Base-by-base conservation (phyloP, 164 flowering plant species). In the Vitis riparia region DNA sequence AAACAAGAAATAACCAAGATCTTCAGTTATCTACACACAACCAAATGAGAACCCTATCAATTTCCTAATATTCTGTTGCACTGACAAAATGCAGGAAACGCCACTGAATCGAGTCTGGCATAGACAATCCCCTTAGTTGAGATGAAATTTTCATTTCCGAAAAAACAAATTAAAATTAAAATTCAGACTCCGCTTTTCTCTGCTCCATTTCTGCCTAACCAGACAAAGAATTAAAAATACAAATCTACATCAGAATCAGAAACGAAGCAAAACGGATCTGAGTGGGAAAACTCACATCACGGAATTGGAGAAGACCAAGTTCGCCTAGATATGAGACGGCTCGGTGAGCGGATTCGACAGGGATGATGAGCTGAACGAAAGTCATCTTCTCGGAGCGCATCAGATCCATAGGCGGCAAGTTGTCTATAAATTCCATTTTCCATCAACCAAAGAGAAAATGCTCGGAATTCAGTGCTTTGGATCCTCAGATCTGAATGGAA, bases 341-440 rank as follows among this genome's bases (percentile, higher is more conserved):
- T 8, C 93, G 88, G 74, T 88, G 93, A 63, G 98, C 93, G 53
- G 93, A 89, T 77, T 94, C 98, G 68, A 84, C 94, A 32, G 98
- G 98, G 29, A 91, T 86, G 59, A 94, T 94, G 55, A 94, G 85
- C 81, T 92, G 98, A 23, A 89, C 96, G 51, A 80, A 78, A 11
- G 87, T 76, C 98, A 94, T 94, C 87, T 84, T 84, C 92, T 94
- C 98, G 64, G 98, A 94, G 48, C 98, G 90, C 90, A 94, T 83
- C 80, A 90, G 87, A 86, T 94, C 98, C 98, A 94, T 94, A 3
- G 82, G 17, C 58, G 98, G 94, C 77, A 90, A 70, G 51, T 80
- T 80, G 68, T 84, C 85, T 8, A 80, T 19, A 76, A 78, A 81
- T 48, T 73, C 78, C 82, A 78, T 81, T 75, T 62, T 65, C 71